Evolutionary conservation across 257 asterid genomes (phyloP), one percentile per base, ranked within the genome.

Genomic region (Plectranthus barbatus): DNA sequence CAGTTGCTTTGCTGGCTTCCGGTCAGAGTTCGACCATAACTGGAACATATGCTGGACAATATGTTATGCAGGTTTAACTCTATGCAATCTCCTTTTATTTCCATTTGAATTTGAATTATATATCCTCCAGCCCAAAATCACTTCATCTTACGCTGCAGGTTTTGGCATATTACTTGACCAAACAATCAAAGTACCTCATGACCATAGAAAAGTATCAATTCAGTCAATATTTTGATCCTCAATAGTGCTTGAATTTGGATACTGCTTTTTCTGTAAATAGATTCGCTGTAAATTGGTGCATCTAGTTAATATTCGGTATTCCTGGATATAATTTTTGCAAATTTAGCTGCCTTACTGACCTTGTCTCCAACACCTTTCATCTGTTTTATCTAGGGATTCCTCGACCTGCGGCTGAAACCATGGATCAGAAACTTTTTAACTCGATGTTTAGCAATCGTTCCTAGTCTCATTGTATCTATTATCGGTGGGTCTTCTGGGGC

Each of bases 21-120:
- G 99, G 97, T 18, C 97, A 89, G 81, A 93, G 97, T 72, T 93
- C 97, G 20, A 93, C 99, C 23, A 90, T 93, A 56, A 93, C 99
- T 31, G 99, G 99, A 66, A 93, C 99, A 4, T 87, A 93, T 41
- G 99, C 97, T 4, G 99, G 99, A 31, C 97, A 93, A 72, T 93
- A 89, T 49, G 97, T 93, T 58, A 93, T 90, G 99, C 99, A 93
- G 96, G 99, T 82, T 26, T 24, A 17, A 29, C 60, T 66, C 71
- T 17, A 51, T 57, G 46, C 5, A 26, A 14, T 33, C 50, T 36
- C 48, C 23, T 23, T 60, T 49, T 41, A 29, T 54, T 31, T 24
- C 72, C 50, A 15, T 53, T 46, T 11, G 1, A 48, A 4, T 31
- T 31, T 31, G 1, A 3, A 31, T 34, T 7, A 13, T 59, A 36